Percentiles rank a stretch among this genome's conserved stretches.
Conservation (phyloP, 2,329 filamentous ascomycete genomes). For the Lecanoromycetidae sp. region DNA sequence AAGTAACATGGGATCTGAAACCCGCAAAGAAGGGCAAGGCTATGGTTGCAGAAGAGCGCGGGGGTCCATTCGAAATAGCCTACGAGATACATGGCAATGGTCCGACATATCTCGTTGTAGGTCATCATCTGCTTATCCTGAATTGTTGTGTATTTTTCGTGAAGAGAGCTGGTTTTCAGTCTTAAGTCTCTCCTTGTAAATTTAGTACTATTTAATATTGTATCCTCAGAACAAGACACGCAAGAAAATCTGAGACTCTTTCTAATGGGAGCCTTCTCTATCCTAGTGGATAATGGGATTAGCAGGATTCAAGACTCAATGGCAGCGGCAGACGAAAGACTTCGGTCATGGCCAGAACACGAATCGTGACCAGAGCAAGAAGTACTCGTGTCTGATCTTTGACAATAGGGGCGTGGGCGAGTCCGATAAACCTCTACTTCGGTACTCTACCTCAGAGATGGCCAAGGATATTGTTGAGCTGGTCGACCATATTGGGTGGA, state of each 20-base stretch:
- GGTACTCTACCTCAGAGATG: slow-evolving; percentile 79
- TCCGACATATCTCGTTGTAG: slow-evolving; percentile 57
- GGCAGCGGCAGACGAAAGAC: slow-evolving; percentile 73
- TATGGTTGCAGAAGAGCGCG: slow-evolving; percentile 54
- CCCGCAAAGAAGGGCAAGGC: slow-evolving; percentile 50
- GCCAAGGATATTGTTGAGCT: slow-evolving; percentile 65
- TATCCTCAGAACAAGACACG: too few species aligned
- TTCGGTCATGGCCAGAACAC: slow-evolving; percentile 51
- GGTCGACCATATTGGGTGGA: slow-evolving; percentile 56
- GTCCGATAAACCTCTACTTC: slow-evolving; percentile 61
- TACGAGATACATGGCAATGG: slow-evolving; percentile 74
- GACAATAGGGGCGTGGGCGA: slow-evolving; percentile 79
- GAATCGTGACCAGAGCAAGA: slow-evolving; percentile 38
- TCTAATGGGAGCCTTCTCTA: background rate
- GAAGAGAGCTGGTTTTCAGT: too few species aligned
- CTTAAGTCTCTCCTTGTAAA: too few species aligned
- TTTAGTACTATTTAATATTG: too few species aligned
- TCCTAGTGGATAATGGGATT: slow-evolving; percentile 14
- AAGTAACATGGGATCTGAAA: slow-evolving; percentile 38
- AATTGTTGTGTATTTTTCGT: too few species aligned
- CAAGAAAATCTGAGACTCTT: too few species aligned
- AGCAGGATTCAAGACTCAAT: slow-evolving; percentile 37
- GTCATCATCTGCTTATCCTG: background rate
- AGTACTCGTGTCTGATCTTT: slow-evolving; percentile 62
- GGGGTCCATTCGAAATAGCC: slow-evolving; percentile 62